phyloP scores from a whole-genome alignment of 2,329 filamentous ascomycete species.

The Orbilia brochopaga region DNA sequence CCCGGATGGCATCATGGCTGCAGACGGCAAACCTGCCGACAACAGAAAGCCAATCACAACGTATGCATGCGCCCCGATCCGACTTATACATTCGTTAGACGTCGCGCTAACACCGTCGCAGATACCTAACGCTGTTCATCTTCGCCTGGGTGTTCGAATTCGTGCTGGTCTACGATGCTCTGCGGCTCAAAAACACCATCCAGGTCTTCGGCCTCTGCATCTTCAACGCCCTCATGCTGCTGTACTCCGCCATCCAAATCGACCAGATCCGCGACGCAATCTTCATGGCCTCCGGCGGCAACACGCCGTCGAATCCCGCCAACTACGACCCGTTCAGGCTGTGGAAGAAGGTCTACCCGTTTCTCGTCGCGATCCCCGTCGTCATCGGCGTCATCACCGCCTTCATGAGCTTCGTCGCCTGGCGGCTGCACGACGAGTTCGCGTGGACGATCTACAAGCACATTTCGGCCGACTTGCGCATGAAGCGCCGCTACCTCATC shows the following conservation, averaged over 20 bases:
- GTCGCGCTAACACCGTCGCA: conserved; percentile 18
- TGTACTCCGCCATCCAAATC: conserved; percentile 92
- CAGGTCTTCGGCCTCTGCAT: conserved; percentile 94
- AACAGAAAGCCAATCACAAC: conserved; percentile 73
- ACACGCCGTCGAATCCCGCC: conserved; percentile 18
- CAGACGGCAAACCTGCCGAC: conserved; percentile 59
- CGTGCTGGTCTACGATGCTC: conserved; percentile 86
- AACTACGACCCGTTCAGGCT: conserved; percentile 59
- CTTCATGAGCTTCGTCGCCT: conserved; percentile 76
- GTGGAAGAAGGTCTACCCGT: conserved; percentile 74
- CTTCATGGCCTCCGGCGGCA: conserved; percentile 57
- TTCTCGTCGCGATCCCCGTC: conserved; percentile 81
- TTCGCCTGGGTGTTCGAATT: conserved; percentile 95
- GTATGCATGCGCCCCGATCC: too few species aligned
- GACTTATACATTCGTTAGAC: too few species aligned
- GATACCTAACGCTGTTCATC: conserved; percentile 82
- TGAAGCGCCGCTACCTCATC: conserved; percentile 94
- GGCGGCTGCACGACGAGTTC: conserved; percentile 98
- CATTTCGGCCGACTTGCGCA: conserved; percentile 92
- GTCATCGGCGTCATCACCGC: conserved; percentile 79
- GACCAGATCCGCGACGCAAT: conserved; percentile 81
- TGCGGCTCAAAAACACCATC: conserved; percentile 96
- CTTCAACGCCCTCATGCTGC: conserved; percentile 86
- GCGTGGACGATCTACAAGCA: conserved; percentile 99
- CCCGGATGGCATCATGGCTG: conserved; percentile 59